phyloP scores from a whole-genome alignment of 2,329 filamentous ascomycete species.

The Cercospora nicotianae region DNA sequence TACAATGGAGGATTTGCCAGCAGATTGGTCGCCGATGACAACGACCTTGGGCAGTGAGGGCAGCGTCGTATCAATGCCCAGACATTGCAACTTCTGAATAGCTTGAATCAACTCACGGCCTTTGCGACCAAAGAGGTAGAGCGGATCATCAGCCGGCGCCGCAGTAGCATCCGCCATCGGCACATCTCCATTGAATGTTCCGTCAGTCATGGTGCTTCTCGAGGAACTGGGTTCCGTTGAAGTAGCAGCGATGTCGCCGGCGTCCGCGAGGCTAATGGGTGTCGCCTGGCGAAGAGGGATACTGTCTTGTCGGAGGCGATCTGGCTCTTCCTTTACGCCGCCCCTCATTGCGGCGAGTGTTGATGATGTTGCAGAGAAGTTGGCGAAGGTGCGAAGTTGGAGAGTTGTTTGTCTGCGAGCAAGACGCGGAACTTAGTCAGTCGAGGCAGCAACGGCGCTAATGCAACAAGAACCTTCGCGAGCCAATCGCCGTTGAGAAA shows the following conservation, averaged over 20 bases:
- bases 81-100: constrained; percentile 66
- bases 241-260: not conserved
- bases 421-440: not conserved
- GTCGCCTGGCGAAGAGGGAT: constrained; percentile 10
- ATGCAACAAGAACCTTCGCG: not conserved
- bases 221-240: not conserved
- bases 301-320: not conserved
- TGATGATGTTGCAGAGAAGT: not conserved
- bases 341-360: not conserved
- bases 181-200: not conserved
- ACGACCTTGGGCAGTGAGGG: constrained; percentile 76
- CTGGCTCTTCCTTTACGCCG: constrained; percentile 5
- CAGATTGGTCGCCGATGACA: constrained; percentile 80
- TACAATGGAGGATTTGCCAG: constrained; percentile 71
- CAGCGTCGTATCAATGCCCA: constrained; percentile 68
- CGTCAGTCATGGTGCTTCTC: not conserved
- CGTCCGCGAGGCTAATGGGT: not conserved
- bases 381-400: not conserved
- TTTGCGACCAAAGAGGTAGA: constrained; percentile 60
- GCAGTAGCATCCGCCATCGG: not conserved
- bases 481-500: not conserved
- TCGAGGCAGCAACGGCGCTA: not conserved
- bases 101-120: constrained; percentile 66
- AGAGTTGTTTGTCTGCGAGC: constrained; percentile 1
- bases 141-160: constrained; percentile 16